Evolutionary conservation across 306 rosid species (phyloP).

Genomic region (Citrullus colocynthis): DNA sequence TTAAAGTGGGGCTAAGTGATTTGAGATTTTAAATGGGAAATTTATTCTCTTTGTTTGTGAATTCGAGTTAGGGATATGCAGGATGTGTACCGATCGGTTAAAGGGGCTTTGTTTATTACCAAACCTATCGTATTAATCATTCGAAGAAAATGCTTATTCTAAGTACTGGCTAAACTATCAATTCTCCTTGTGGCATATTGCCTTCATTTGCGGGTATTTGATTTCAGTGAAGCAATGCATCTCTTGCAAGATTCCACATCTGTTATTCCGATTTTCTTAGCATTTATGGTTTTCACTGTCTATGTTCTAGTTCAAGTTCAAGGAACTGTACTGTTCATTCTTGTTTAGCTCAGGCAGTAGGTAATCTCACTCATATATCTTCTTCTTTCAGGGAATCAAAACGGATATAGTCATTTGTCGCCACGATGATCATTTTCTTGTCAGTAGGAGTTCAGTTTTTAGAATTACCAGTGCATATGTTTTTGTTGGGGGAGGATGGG

Average conservation of each 20-base stretch:
- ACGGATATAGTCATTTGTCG: conserved; percentile 58
- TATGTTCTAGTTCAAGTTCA: background rate
- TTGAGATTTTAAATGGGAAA: background rate
- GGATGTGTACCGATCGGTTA: background rate
- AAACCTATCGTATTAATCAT: background rate
- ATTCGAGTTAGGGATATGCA: background rate
- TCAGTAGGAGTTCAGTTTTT: conserved; percentile 22
- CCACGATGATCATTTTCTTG: conserved; percentile 68
- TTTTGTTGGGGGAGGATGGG: conserved; percentile 5
- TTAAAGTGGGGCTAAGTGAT: background rate
- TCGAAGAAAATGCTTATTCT: background rate
- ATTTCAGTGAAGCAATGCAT: background rate
- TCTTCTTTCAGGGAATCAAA: conserved; percentile 57
- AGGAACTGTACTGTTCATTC: background rate
- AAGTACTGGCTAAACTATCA: background rate
- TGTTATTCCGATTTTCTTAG: background rate
- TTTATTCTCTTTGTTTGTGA: background rate
- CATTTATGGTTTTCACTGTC: background rate
- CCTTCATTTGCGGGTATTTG: background rate
- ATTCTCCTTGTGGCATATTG: background rate
- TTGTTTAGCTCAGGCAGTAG: background rate
- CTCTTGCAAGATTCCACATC: background rate
- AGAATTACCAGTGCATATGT: background rate
- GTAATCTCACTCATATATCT: background rate
- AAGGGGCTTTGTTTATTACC: background rate